Evolutionary conservation across 129 eudicot genomes (phyloP), one percentile per base, ranked within the genome.

Genomic region (Sambucus nigra): DNA sequence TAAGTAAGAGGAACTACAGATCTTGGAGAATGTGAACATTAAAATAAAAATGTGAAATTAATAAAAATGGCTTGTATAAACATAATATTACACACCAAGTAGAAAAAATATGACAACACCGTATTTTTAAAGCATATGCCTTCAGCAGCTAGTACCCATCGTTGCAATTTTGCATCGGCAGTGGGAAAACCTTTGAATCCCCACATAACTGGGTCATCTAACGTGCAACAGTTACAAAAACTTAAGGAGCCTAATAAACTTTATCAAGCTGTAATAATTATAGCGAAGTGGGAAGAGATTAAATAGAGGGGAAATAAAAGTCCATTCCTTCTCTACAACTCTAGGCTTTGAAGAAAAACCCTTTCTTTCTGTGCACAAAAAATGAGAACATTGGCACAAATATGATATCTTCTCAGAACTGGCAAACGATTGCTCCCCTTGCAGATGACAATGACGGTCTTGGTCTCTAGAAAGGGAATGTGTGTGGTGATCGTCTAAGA

Each of bases 151-250:
- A 91, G 79, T 42, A 77, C 99, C 99, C 95, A 91, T 60, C 99
- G 76, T 40, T 72, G 89, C 59, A 91, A 61, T 2, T 66, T 73
- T 15, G 89, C 81, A 70, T 91, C 79, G 42, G 76, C 55, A 10
- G 74, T 69, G 6, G 99, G 99, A 32, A 91, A 91, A 29, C 94
- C 99, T 76, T 77, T 82, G 46, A 82, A 74, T 53, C 84, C 99
- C 99, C 99, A 86, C 95, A 91, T 81, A 26, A 77, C 80, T 9
- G 99, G 99, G 55, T 91, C 99, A 77, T 91, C 99, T 70, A 91
- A 77, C 69, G 95, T 91, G 83, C 39, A 68, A 21, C 39, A 29
- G n/a, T 45, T 12, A 38, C 20, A 45, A 24, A n/a, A 22, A 56
- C 23, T 17, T 5, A 10, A 38, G 26, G 10, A 29, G 3, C 28